Conservation (phyloP, 495 filamentous ascomycete genomes). For the Penicillium samsonianum region DNA sequence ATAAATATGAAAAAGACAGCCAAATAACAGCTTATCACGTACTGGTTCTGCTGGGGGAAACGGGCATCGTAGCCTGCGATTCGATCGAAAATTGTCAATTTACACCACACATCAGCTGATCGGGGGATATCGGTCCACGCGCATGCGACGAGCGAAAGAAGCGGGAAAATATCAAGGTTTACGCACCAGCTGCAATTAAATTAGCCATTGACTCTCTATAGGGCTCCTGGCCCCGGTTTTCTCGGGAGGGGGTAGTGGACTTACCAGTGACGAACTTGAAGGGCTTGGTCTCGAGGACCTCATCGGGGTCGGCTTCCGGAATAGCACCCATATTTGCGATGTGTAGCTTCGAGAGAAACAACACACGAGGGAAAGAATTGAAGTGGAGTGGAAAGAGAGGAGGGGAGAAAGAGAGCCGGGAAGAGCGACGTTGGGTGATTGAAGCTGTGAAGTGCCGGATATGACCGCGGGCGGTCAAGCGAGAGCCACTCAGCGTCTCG, state of each 20-base stretch:
- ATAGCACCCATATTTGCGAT: constrained; percentile 52
- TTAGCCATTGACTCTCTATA: constrained; percentile 51
- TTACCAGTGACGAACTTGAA: constrained; percentile 99
- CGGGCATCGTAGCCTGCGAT: constrained; percentile 91
- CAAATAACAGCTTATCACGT: constrained; percentile 25
- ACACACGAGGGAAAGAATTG: constrained; percentile 22
- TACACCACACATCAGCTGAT: constrained; percentile 21
- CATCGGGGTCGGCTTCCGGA: constrained; percentile 81
- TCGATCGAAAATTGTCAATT: constrained; percentile 37
- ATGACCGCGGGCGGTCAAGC: constrained; percentile 48
- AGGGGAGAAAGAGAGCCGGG: constrained; percentile 29
- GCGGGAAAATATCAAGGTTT: constrained; percentile 18
- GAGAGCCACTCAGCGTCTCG: constrained; percentile 47
- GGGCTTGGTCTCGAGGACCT: constrained; percentile 89
- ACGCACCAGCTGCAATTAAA: constrained; percentile 48
- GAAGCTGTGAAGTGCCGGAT: constrained; percentile 45
- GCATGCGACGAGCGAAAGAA: constrained; percentile 17
- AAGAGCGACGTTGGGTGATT: constrained; percentile 33
- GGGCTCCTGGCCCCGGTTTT: constrained; percentile 31
- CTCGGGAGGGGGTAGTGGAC: constrained; percentile 38
- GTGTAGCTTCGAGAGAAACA: constrained; percentile 30
- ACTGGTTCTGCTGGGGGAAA: constrained; percentile 98
- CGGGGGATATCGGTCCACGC: constrained; percentile 17
- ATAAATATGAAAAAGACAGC: background rate
- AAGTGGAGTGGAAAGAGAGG: constrained; percentile 17